A percentile compares a stretch with the other conserved stretches of the same genome.
These are phyloP conservation scores for Pigoraptor vietnamica DNA, from an alignment of 78 protist species.

Conservation along the genomic window DNA sequence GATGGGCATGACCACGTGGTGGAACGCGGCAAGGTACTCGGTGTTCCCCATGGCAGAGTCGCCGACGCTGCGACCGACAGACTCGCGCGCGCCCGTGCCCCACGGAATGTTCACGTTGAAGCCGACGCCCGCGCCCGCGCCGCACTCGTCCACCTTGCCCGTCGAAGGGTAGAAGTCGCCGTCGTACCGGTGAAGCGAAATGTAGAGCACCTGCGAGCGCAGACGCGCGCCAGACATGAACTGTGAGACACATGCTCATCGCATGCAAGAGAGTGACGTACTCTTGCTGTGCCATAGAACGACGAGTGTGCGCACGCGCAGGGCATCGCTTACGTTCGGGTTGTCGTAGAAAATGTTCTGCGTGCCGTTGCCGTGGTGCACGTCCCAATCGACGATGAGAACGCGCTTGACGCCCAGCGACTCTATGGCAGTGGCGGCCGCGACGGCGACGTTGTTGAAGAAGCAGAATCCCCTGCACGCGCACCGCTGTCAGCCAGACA, in stretches of 20 bases:
- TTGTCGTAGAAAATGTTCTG: conserved; percentile 26
- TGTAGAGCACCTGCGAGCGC: conserved; percentile 2
- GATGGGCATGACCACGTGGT: conserved; percentile 38
- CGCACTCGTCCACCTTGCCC: conserved; percentile 4
- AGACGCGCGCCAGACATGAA: not conserved
- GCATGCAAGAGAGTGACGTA: no score
- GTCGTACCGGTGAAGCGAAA: conserved; percentile 29
- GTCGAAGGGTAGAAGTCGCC: conserved; percentile 42
- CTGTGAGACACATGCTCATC: no score
- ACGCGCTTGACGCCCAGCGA: not conserved
- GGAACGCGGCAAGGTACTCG: conserved; percentile 51
- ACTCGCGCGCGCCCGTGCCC: conserved; percentile 6
- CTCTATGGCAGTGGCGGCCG: conserved; percentile 12
- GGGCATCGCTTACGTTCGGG: not conserved
- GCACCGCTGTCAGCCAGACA: not conserved
- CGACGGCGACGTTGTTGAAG: conserved; percentile 39
- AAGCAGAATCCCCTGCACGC: conserved; percentile 45
- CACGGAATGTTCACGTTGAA: conserved; percentile 56
- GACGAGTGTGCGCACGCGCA: no score
- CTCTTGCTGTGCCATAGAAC: no score
- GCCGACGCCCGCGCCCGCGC: conserved; percentile 49
- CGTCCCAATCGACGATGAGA: conserved; percentile 45
- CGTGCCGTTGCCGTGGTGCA: conserved; percentile 53
- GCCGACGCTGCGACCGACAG: not conserved
- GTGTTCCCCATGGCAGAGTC: conserved; percentile 25